Evolutionary conservation across 106 monocot genomes (phyloP).

Genomic region (Amphibolis antarctica): DNA sequence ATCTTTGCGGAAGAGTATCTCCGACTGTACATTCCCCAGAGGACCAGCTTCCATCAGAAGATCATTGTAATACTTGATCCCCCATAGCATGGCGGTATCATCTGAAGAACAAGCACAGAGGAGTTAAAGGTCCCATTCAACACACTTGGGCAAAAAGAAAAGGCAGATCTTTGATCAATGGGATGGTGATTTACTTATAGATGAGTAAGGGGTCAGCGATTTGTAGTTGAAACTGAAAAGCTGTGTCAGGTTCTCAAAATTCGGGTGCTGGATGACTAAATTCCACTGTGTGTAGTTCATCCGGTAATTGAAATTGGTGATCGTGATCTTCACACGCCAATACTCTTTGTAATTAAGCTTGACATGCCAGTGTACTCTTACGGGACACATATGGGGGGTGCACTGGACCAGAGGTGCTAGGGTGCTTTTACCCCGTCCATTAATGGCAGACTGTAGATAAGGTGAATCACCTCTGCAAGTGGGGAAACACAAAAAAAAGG

Average conservation of each 20-base stretch:
- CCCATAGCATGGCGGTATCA: conserved; percentile 17
- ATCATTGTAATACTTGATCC: conserved; percentile 18
- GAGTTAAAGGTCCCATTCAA: too few relatives aligned
- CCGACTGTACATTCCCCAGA: conserved; percentile 16
- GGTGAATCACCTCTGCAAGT: conserved; percentile 43
- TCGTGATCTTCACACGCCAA: conserved; percentile 46
- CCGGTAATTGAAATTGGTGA: conserved; percentile 49
- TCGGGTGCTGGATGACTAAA: conserved; percentile 46
- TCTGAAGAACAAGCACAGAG: conserved; percentile 2
- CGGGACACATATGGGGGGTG: conserved; percentile 53
- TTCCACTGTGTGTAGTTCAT: conserved; percentile 64
- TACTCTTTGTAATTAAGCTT: conserved; percentile 53
- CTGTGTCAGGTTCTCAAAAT: conserved; percentile 45
- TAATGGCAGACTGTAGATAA: conserved; percentile 26
- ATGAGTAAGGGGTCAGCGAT: conserved; percentile 32
- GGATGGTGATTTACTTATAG: conserved; percentile 30
- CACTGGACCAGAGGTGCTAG: conserved; percentile 35
- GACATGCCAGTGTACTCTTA: conserved; percentile 51
- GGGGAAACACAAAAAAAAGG: not conserved
- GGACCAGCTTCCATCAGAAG: conserved; percentile 21
- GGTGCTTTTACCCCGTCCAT: conserved; percentile 24
- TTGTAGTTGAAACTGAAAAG: conserved; percentile 57
- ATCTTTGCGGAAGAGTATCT: conserved; percentile 12
- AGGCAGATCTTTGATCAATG: too few relatives aligned
- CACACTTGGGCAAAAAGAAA: too few relatives aligned